Conservation (phyloP, 2,329 filamentous ascomycete genomes). For the Ophiostoma perfectum region DNA sequence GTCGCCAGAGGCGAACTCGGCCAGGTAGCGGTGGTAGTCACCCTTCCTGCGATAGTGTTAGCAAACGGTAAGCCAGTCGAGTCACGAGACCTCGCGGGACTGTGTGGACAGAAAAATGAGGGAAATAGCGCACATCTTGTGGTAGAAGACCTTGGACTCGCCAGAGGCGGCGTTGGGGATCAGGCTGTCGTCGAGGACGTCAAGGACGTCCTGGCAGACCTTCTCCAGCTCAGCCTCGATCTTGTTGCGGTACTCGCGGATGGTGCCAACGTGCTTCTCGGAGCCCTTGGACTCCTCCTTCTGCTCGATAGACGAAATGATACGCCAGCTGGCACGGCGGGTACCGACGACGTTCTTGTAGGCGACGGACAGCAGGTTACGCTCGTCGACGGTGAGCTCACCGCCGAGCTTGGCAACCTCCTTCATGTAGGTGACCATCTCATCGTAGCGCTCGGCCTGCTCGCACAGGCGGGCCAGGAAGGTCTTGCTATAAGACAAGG, state of each 20-base stretch:
- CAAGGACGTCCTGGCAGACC: conserved; percentile 96
- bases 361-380: conserved; percentile 95
- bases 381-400: conserved; percentile 90
- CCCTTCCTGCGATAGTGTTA: conserved; percentile 67
- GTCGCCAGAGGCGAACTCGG: conserved; percentile 91
- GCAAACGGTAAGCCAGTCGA: neutral
- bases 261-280: conserved; percentile 78
- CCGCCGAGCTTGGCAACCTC: conserved; percentile 86
- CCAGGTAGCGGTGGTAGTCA: conserved; percentile 98
- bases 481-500: conserved; percentile 69
- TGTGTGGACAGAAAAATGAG: too few species aligned
- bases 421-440: conserved; percentile 99
- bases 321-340: conserved; percentile 96
- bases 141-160: conserved; percentile 99
- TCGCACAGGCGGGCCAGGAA: conserved; percentile 99
- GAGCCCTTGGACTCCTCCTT: conserved; percentile 99
- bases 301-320: conserved; percentile 99
- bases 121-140: conserved; percentile 74
- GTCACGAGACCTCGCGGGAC: too few species aligned
- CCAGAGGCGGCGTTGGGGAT: conserved; percentile 91
- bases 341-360: conserved; percentile 99
- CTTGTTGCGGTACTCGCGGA: conserved; percentile 98
- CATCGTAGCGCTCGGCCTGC: conserved; percentile 99
- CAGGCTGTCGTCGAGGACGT: conserved; percentile 87
- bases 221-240: conserved; percentile 94